These are phyloP conservation scores for Agrostemma githago DNA, from an alignment of 148 eudicot species.

Conservation along the genomic window DNA sequence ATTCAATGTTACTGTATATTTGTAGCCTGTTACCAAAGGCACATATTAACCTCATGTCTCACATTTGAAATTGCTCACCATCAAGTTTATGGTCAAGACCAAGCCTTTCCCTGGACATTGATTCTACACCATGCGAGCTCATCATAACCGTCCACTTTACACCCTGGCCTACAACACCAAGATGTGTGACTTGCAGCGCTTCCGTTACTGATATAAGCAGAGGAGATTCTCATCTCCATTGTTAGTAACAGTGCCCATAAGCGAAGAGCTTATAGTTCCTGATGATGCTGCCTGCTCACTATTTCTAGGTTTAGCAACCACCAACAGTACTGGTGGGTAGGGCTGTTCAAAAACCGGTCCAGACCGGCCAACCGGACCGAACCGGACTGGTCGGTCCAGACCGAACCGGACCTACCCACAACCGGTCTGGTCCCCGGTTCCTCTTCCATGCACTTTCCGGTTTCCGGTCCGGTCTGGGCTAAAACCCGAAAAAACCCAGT, in stretches of 20 bases:
- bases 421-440: too few relatives aligned
- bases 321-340: conserved; percentile 30
- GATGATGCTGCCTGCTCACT: conserved; percentile 26
- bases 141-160: conserved; percentile 67
- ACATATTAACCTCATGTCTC: background rate
- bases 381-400: too few relatives aligned
- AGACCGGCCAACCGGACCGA: too few relatives aligned
- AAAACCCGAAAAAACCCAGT: too few relatives aligned
- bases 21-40: background rate
- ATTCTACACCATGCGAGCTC: conserved; percentile 38
- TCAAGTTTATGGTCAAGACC: conserved; percentile 41
- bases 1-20: background rate
- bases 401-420: too few relatives aligned
- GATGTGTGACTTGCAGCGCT: conserved; percentile 56
- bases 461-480: too few relatives aligned
- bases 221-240: conserved; percentile 45
- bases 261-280: conserved; percentile 42
- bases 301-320: conserved; percentile 57
- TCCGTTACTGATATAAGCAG: conserved; percentile 59
- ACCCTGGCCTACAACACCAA: conserved; percentile 89
- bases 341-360: too few relatives aligned
- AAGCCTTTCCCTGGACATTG: conserved; percentile 51
- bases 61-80: conserved; percentile 31
- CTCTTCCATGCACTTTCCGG: too few relatives aligned
- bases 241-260: conserved; percentile 35